Base-by-base conservation (phyloP, 352 stramenopile species). In the Pythium rishiriense region DNA sequence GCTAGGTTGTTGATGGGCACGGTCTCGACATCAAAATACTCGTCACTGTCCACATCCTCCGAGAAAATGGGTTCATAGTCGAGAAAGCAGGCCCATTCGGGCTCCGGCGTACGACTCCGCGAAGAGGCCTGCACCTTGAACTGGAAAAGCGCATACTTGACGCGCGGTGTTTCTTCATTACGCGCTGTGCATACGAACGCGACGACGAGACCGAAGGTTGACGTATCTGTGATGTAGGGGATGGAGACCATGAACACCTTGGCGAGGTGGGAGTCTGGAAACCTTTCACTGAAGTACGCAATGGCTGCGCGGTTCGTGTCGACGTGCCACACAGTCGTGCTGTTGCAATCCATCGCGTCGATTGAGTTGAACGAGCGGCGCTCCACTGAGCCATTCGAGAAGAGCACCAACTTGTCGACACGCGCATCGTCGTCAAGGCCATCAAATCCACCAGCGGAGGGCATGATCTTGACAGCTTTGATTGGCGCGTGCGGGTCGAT, bases 131-230 rank as follows among this genome's bases (percentile, higher is more conserved):
- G 58, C 7, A 85, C 48, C 9, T 80, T 69, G 49, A 93, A 90
- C 55, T 93, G 82, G 35, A 93, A 87, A 3, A 90, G 56, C 10
- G 76, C 81, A 63, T 90, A 93, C 66, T 89, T 91, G 48, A 90
- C 79, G 1, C 56, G 69, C 3, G 73, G 73, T 1, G 61, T 67
- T 7, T 70, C 53, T 48, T 81, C 67, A 35, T 69, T 68, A 17
- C 64, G 73, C 9, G 79, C 75, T 3, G 78, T 81, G 61, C 82
- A 88, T 17, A 93, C 80, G 47, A 85, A 93, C 15, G 80, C 82
- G 21, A 91, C 79, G 3, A 93, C 56, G 4, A 91, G 42, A 21
- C 72, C 72, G 19, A 91, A 88, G 10, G 71, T 80, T 39, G 68
- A 70, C n/a, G 83, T 70, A 12, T 81, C 68, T 0, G 49, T 11